Conservation (phyloP, 768 basidiomycete species). For the Podaxis sp. region DNA sequence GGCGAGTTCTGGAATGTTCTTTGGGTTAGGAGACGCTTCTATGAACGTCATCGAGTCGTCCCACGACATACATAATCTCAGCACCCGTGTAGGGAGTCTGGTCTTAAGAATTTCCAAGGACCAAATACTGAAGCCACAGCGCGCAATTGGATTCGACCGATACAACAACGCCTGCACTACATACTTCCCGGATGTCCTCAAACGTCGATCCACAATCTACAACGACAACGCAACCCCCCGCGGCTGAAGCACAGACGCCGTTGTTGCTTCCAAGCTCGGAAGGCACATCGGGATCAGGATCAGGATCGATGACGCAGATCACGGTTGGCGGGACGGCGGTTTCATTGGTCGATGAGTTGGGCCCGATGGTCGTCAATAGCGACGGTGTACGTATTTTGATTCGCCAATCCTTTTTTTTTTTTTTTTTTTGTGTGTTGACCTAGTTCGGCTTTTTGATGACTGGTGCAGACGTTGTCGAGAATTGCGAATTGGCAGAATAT, state of each 20-base stretch:
- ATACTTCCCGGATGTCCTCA: too few species aligned
- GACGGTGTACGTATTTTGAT: neutral
- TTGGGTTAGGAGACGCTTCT: neutral
- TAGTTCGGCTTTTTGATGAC: too few species aligned
- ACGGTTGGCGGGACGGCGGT: neutral
- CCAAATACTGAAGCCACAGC: too few species aligned
- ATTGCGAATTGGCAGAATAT: constrained; percentile 63
- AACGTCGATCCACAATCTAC: neutral
- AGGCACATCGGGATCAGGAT: neutral
- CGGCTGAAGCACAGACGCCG: neutral
- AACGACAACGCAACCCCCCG: neutral
- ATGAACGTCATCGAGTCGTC: neutral
- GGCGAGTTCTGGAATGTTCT: neutral
- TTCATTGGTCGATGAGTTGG: neutral
- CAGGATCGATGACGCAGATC: neutral
- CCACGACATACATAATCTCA: too few species aligned
- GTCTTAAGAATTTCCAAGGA: too few species aligned
- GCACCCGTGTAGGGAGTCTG: too few species aligned
- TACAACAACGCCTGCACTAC: too few species aligned
- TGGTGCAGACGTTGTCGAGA: constrained; percentile 50
- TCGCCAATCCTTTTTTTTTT: too few species aligned
- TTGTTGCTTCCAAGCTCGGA: neutral
- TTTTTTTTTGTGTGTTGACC: too few species aligned
- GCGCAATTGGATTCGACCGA: too few species aligned
- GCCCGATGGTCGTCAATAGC: neutral